phyloP scores from a whole-genome alignment of 1,284 basidiomycete genomes.

The Chiua sp. region DNA sequence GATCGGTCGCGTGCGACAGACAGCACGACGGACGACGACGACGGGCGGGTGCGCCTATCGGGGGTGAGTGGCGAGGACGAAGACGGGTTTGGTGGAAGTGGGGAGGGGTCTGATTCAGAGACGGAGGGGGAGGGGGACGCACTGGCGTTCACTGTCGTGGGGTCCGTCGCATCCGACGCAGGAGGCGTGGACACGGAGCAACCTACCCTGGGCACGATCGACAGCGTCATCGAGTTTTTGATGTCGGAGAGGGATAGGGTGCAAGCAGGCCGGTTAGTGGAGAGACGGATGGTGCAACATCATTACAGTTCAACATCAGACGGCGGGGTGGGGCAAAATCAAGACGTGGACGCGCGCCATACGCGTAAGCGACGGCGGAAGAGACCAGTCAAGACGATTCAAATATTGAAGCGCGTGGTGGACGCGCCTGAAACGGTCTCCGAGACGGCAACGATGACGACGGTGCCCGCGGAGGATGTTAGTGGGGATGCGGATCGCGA shows the following conservation, averaged over 20 bases:
- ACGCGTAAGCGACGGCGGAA: constrained; percentile 54
- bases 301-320: constrained; percentile 45
- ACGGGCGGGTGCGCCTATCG: neutral
- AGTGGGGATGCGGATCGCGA: constrained; percentile 36
- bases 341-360: constrained; percentile 45
- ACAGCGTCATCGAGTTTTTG: constrained; percentile 41
- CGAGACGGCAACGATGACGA: constrained; percentile 17
- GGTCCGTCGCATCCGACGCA: constrained; percentile 26
- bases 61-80: constrained; percentile 2
- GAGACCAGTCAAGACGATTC: constrained; percentile 36
- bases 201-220: constrained; percentile 37
- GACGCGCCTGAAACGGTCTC: constrained; percentile 28
- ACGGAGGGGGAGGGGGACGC: constrained; percentile 39
- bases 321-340: constrained; percentile 36
- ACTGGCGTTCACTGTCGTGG: constrained; percentile 28
- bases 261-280: constrained; percentile 29
- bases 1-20: constrained; percentile 29
- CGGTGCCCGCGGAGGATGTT: constrained; percentile 23
- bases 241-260: constrained; percentile 37
- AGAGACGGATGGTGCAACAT: constrained; percentile 24
- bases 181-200: constrained; percentile 28
- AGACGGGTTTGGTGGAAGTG: constrained; percentile 5
- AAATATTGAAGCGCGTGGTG: constrained; percentile 30
- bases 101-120: constrained; percentile 33
- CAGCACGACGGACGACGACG: constrained; percentile 23